Conservation (phyloP, 805 yeast genomes). For the Dipodascopsis uninucleata region DNA sequence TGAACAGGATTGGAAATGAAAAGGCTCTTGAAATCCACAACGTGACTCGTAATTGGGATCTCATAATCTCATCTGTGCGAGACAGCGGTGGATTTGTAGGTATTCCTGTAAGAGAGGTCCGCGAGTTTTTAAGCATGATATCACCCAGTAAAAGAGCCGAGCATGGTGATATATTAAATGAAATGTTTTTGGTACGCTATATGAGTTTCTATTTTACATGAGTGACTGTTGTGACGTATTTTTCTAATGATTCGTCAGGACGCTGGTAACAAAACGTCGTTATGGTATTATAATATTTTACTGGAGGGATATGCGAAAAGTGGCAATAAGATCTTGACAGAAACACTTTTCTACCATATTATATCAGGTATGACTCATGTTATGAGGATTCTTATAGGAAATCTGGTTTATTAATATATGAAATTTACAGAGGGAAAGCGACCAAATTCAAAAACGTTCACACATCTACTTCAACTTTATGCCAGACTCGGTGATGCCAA, state of each 20-base stretch:
- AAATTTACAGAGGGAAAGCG: constrained; percentile 14
- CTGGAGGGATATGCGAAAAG: constrained; percentile 37
- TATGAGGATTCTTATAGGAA: background rate
- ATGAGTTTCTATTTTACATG: constrained; percentile 15
- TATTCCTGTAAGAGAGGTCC: constrained; percentile 30
- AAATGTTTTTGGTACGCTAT: constrained; percentile 29
- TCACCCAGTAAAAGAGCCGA: constrained; percentile 31
- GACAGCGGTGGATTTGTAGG: constrained; percentile 25
- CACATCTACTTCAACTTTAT: constrained; percentile 35
- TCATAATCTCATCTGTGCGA: constrained; percentile 20
- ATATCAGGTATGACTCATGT: background rate
- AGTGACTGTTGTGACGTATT: constrained; percentile 7
- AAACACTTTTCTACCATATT: constrained; percentile 28
- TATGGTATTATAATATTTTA: constrained; percentile 27
- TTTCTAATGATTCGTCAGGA: background rate
- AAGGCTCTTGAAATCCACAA: constrained; percentile 15
- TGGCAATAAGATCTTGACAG: constrained; percentile 30
- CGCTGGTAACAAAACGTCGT: constrained; percentile 2
- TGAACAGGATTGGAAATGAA: constrained; percentile 22
- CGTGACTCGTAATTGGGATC: constrained; percentile 28
- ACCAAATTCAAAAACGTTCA: constrained; percentile 34
- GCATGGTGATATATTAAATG: constrained; percentile 25
- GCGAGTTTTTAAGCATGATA: constrained; percentile 27
- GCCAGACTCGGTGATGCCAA: constrained; percentile 32
- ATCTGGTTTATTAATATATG: background rate